A percentile compares a stretch with the other conserved stretches of the same genome.
phyloP scores from a whole-genome alignment of 1,284 basidiomycete genomes.

The Lignosus rhinocerotis region DNA sequence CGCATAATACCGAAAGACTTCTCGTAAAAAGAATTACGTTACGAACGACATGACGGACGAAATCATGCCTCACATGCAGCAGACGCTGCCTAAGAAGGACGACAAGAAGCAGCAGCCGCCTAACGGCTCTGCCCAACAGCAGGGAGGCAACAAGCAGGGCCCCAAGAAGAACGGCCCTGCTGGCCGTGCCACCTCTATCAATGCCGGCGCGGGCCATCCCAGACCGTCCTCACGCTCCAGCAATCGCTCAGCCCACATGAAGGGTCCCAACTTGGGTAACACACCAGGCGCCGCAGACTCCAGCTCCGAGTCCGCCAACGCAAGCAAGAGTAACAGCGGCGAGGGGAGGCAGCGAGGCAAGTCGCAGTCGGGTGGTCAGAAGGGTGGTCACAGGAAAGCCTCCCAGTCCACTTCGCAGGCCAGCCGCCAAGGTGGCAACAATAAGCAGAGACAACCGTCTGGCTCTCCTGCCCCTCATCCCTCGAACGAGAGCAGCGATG shows the following conservation, averaged over 20 bases:
- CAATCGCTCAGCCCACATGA: constrained; percentile 48
- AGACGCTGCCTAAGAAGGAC: constrained; percentile 44
- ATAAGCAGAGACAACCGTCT: constrained; percentile 38
- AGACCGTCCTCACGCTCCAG: constrained; percentile 63
- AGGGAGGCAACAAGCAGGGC: constrained; percentile 44
- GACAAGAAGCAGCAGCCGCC: constrained; percentile 57
- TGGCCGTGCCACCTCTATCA: constrained; percentile 54
- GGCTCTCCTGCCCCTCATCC: constrained; percentile 51
- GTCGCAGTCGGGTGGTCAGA: constrained; percentile 44
- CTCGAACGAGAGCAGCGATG: constrained; percentile 63
- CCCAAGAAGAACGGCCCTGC: constrained; percentile 50
- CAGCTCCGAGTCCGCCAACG: constrained; percentile 64
- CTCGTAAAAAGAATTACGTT: constrained; percentile 45
- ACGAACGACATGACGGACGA: constrained; percentile 88
- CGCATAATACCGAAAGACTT: constrained; percentile 39
- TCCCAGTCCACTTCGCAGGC: constrained; percentile 53
- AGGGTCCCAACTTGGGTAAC: constrained; percentile 36
- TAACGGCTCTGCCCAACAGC: constrained; percentile 27
- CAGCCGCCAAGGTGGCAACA: constrained; percentile 37
- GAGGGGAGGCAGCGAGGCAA: constrained; percentile 60
- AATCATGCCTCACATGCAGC: constrained; percentile 56
- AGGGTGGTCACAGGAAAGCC: constrained; percentile 57
- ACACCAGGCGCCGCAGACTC: constrained; percentile 52
- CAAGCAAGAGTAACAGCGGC: constrained; percentile 48
- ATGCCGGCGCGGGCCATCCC: constrained; percentile 44